Evolutionary conservation across 345 rosid genomes (phyloP).

Genomic region (Heritiera fomes): DNA sequence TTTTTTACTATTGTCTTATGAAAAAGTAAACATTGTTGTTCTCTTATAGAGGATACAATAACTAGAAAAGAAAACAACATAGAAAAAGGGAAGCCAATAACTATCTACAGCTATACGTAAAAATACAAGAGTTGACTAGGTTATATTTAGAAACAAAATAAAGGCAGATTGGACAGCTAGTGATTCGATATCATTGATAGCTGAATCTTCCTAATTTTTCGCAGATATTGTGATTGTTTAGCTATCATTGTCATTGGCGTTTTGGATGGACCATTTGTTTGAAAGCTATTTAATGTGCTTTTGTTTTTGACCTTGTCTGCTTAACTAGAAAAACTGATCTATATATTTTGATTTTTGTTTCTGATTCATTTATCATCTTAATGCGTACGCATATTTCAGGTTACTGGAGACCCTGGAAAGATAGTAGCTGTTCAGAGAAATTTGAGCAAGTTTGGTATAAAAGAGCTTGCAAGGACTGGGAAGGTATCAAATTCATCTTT

Average conservation of each 20-base stretch:
- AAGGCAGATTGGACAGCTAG: too few relatives aligned
- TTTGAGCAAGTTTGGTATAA: constrained; percentile 85
- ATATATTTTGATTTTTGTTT: neutral
- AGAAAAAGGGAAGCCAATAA: too few relatives aligned
- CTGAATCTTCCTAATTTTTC: too few relatives aligned
- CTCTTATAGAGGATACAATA: too few relatives aligned
- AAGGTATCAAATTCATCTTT: constrained; percentile 42
- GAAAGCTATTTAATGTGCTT: too few relatives aligned
- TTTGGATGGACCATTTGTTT: neutral
- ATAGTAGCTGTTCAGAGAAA: constrained; percentile 87
- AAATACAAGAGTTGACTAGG: too few relatives aligned
- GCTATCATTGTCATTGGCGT: neutral
- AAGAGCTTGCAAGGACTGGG: constrained; percentile 85
- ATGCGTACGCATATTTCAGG: constrained; percentile 39
- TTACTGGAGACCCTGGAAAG: constrained; percentile 98
- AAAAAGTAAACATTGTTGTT: too few relatives aligned
- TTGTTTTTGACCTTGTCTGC: neutral
- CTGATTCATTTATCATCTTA: neutral
- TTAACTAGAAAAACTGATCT: neutral
- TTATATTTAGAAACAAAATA: too few relatives aligned
- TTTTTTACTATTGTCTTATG: too few relatives aligned
- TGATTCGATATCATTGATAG: too few relatives aligned
- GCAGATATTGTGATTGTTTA: neutral
- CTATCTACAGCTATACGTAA: too few relatives aligned
- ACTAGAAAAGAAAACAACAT: too few relatives aligned